phyloP scores from a whole-genome alignment of 2,329 filamentous ascomycete genomes.

The Neurospora crassa region DNA sequence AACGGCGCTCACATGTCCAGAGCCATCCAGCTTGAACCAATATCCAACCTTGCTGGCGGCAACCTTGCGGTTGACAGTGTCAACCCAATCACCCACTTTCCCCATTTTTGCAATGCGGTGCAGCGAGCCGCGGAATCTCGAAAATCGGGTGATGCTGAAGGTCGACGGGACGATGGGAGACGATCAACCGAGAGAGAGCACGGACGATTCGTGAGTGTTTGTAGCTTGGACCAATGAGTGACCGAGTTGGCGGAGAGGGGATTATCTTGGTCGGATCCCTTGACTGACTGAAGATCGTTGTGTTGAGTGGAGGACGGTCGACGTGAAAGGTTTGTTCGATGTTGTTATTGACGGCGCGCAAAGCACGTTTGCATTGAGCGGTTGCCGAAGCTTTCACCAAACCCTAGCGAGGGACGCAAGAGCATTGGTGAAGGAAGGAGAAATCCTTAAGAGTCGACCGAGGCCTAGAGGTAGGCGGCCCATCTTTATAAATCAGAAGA shows the following conservation, averaged over 20 bases:
- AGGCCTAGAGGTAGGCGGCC: not conserved
- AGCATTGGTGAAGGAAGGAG: conserved; percentile 1
- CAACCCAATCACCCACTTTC: conserved; percentile 36
- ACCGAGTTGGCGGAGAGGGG: not conserved
- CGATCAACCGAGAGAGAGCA: not conserved
- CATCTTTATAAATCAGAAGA: not conserved
- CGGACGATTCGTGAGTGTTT: not conserved
- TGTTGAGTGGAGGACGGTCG: conserved; percentile 1
- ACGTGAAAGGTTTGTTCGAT: not conserved
- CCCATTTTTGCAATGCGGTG: not conserved
- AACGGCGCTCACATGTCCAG: conserved; percentile 57
- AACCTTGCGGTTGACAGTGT: conserved; percentile 45
- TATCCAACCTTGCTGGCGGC: conserved; percentile 57
- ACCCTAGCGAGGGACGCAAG: not conserved
- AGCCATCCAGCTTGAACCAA: conserved; percentile 74
- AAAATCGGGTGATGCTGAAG: not conserved
- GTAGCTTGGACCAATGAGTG: not conserved
- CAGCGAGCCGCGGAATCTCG: not conserved
- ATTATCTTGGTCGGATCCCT: not conserved
- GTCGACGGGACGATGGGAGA: not conserved
- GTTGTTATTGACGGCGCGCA: not conserved
- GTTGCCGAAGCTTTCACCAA: conserved; percentile 2
- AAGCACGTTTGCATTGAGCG: not conserved
- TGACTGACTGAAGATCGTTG: not conserved
- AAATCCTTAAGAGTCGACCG: not conserved